Base-by-base conservation (phyloP, 306 rosid genomes). In the Quercus variabilis region DNA sequence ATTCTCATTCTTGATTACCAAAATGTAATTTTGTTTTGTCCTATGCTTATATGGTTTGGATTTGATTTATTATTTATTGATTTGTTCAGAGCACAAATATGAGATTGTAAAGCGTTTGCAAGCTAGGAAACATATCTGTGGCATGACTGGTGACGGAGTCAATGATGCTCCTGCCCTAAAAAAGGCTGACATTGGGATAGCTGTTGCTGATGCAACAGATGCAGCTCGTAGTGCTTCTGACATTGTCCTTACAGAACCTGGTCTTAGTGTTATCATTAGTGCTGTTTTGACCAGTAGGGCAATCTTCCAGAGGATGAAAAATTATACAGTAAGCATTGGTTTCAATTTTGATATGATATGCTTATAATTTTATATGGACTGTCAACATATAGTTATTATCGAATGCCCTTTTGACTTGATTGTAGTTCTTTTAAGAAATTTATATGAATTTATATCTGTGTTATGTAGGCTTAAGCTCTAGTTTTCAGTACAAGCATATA, bases 191-290 rank as follows among this genome's bases (percentile, higher is more conserved):
- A 95, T 95, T 80, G 98, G 99, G 75, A 95, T 95, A 80, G 99
- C 99, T 64, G 99, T 95, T 74, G 98, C 99, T 75, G 99, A 95
- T 86, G 99, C 99, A 35, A 95, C 99, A 33, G 99, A 95, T 85
- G 99, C 99, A 12, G 99, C 99, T 78, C 99, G 99, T 5, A 92
- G 99, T 89, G 99, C 99, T 76, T 95, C 99, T 3, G 99, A 95
- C 86, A 95, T 95, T 82, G 99, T 95, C 71, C 87, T 95, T 71
- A 95, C 99, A 31, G 99, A 95, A 83, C 98, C 99, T 52, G 99
- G 99, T 25, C 92, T 95, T 21, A 95, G 99, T 71, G 99, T 95
- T 76, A 95, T 95, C 52, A 95, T 95, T 59, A 95, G 99, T 83
- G 99, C 99, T 56, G 99, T 95, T 83, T 88, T 95, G 91, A 95